A percentile compares a stretch with the other conserved stretches of the same genome.
Evolutionary conservation across 805 yeast genomes (phyloP).

Genomic region (Candida cerambycidarum): DNA sequence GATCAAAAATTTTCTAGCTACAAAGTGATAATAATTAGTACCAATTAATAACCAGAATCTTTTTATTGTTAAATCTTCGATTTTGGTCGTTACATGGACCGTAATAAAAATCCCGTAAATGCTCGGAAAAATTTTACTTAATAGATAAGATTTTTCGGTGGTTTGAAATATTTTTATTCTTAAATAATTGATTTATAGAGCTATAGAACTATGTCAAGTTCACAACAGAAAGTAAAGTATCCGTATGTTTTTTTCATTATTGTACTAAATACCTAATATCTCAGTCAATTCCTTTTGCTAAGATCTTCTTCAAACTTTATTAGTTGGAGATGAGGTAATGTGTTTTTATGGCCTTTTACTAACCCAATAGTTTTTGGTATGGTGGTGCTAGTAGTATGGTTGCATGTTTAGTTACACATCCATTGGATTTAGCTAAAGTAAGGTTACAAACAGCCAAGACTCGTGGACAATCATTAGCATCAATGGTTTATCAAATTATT

Average conservation of each 20-base stretch:
- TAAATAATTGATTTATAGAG: background rate
- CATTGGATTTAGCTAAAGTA: conserved; percentile 83
- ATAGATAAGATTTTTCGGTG: background rate
- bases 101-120: conserved; percentile 1
- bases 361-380: conserved; percentile 50
- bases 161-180: background rate
- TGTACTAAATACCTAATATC: too few species aligned
- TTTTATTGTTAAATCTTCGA: too few species aligned
- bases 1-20: too few species aligned
- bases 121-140: conserved; percentile 2
- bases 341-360: conserved; percentile 5
- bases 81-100: background rate
- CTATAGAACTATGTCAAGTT: conserved; percentile 3
- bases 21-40: too few species aligned
- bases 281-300: background rate
- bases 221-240: conserved; percentile 7
- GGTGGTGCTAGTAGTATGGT: conserved; percentile 70
- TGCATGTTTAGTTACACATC: conserved; percentile 73
- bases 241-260: conserved; percentile 12
- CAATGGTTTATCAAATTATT: conserved; percentile 61
- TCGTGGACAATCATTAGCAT: conserved; percentile 62
- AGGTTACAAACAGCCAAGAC: conserved; percentile 74
- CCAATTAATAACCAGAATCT: too few species aligned
- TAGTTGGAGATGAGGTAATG: background rate
- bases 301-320: background rate